Evolutionary conservation across 306 rosid species (phyloP), one percentile per base, ranked within the genome.

Genomic region (Ziziphus jujuba): DNA sequence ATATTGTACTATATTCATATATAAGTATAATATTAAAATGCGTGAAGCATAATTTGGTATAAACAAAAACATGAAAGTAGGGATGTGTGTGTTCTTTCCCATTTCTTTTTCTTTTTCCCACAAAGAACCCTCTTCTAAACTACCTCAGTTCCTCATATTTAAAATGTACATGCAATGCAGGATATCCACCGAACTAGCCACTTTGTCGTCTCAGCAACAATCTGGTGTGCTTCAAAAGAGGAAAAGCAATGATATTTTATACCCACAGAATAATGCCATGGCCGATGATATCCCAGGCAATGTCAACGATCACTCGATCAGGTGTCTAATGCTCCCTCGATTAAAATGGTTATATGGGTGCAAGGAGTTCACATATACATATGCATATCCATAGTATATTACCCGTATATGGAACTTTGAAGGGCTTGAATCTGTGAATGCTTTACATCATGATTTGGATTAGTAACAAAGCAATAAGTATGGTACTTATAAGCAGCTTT

Each of bases 131-230:
- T 55, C 17, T 63, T 63, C 59, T 49, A 22, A 20, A 49, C 43
- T 38, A 56, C 65, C 45, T 19, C n/a, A 48, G 66, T 52, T 59
- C 55, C 66, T 75, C 67, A 17, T 72, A 59, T 31, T 43, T 69
- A 55, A 56, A 52, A 56, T 24, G 4, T 75, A 21, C 48, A 53
- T 58, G 80, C 93, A 92, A 53, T 58, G 80, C 93, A 92, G 98
- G 89, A 80, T 89, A 23, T 84, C 98, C 62, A 89, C 91, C 8
- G 98, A 92, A 72, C 66, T 85, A 61, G 80, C 73, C 33, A 84
- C 78, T 76, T 64, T 79, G 61, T 74, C 92, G 51, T 66, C 75
- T 86, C 92, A 87, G 68, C 95, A 89, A 77, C 81, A 77, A 49
- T 70, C 63, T 61, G 77, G 79, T 76, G 51, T 72, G 31, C 83